Conservation (phyloP, 2,329 filamentous ascomycete genomes). For the Cladorrhinum sp. region DNA sequence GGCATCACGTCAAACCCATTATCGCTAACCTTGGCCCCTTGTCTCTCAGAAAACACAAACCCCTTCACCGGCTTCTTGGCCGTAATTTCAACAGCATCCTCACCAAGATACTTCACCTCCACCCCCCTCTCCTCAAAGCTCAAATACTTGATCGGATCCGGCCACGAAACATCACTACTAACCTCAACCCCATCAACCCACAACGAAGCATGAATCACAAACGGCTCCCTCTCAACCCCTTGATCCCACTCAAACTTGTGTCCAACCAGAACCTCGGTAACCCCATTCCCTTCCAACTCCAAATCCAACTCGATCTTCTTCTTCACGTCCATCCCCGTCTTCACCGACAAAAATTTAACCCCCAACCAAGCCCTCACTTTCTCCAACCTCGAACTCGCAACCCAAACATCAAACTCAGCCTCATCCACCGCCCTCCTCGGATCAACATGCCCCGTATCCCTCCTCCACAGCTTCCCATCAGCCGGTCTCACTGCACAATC, state of each 20-base stretch:
- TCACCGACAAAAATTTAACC: constrained; percentile 42
- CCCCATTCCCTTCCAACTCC: constrained; percentile 34
- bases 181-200: constrained; percentile 38
- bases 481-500: constrained; percentile 44
- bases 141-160: constrained; percentile 60
- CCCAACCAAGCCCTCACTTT: constrained; percentile 19
- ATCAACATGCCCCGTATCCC: constrained; percentile 39
- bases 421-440: constrained; percentile 37
- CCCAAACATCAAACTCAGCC: constrained; percentile 44
- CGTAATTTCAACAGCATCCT: constrained; percentile 31
- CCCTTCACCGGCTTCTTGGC: constrained; percentile 53
- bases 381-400: constrained; percentile 34
- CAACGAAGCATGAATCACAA: constrained; percentile 40
- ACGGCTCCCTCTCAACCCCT: constrained; percentile 26
- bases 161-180: constrained; percentile 54
- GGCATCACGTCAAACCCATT: constrained; percentile 59
- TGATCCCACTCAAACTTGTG: constrained; percentile 29
- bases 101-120: constrained; percentile 29
- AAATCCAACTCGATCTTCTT: constrained; percentile 27
- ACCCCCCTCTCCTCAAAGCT: constrained; percentile 46
- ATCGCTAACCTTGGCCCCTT: constrained; percentile 47
- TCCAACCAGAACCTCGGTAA: constrained; percentile 39
- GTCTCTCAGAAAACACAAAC: constrained; percentile 50
- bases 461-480: constrained; percentile 26
- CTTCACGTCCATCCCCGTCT: constrained; percentile 37